A percentile compares a stretch with the other conserved stretches of the same genome.
Conservation (phyloP, 1,284 basidiomycete species). For the Phellopilus nigrolimitatus region DNA sequence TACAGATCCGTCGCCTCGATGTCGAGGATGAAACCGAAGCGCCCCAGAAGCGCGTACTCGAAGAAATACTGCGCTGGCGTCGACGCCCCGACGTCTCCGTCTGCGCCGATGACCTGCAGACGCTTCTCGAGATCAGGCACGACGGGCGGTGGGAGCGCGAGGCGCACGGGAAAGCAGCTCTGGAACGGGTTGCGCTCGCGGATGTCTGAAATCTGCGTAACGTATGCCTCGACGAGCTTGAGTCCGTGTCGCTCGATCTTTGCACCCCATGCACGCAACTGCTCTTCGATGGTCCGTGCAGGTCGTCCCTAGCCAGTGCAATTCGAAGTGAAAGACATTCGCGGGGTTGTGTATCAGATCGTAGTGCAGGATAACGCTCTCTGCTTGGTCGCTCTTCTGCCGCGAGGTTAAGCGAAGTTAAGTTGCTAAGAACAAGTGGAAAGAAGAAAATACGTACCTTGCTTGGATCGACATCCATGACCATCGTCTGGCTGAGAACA, state of each 20-base stretch:
- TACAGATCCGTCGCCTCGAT: conserved; percentile 78
- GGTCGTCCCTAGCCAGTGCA: conserved; percentile 96
- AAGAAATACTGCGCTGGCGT: conserved; percentile 67
- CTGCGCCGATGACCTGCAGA: conserved; percentile 37
- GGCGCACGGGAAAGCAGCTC: conserved; percentile 75
- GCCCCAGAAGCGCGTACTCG: conserved; percentile 73
- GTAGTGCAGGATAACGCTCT: conserved; percentile 83
- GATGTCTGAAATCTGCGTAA: conserved; percentile 82
- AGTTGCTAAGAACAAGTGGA: neutral
- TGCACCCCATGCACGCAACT: conserved; percentile 80
- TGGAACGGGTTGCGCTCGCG: conserved; percentile 82
- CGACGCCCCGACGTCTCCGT: neutral
- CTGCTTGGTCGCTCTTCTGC: conserved; percentile 81
- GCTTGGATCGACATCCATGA: conserved; percentile 80
- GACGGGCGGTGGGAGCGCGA: conserved; percentile 70
- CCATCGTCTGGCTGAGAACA: conserved; percentile 81
- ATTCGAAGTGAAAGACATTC: conserved; percentile 92
- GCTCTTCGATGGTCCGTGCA: conserved; percentile 94
- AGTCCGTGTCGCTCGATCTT: conserved; percentile 89
- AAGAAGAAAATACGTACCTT: conserved; percentile 46
- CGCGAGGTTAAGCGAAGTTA: conserved; percentile 2
- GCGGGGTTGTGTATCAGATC: conserved; percentile 90
- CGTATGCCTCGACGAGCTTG: conserved; percentile 89
- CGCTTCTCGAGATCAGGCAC: conserved; percentile 64
- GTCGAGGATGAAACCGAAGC: conserved; percentile 82